Conservation (phyloP, 2,329 filamentous ascomycete genomes). For the Pseudocercospora cruenta region DNA sequence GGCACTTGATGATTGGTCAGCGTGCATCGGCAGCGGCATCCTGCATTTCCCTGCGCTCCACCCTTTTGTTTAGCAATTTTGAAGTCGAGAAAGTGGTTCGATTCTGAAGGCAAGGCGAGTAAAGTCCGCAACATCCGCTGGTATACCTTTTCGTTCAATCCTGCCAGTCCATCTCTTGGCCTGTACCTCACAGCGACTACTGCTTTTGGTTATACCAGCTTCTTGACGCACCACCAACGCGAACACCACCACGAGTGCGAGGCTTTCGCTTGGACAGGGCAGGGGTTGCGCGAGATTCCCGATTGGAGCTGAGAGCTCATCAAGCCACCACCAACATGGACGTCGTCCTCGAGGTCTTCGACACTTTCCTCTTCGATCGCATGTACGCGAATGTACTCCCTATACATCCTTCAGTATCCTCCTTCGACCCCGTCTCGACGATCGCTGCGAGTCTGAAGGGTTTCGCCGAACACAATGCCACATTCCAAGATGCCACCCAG, state of each 20-base stretch:
- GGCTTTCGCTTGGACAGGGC: constrained; percentile 6
- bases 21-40: not conserved
- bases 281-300: not conserved
- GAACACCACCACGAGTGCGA: not conserved
- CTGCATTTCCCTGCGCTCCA: not conserved
- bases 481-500: constrained; percentile 38
- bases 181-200: constrained; percentile 9
- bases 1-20: not conserved
- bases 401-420: constrained; percentile 51
- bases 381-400: constrained; percentile 75
- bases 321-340: constrained; percentile 67
- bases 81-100: constrained; percentile 6
- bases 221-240: not conserved
- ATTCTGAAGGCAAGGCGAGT: constrained; percentile 7
- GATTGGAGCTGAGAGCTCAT: constrained; percentile 13
- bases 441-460: constrained; percentile 52
- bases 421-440: constrained; percentile 55
- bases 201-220: not conserved
- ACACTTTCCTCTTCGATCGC: constrained; percentile 80
- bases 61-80: constrained; percentile 10
- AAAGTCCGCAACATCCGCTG: constrained; percentile 2
- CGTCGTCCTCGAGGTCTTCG: constrained; percentile 82
- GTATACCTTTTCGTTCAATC: not conserved
- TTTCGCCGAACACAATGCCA: constrained; percentile 53
- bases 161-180: not conserved